These are phyloP conservation scores for Micractinium sp. DNA, from an alignment of 139 green algal genomes.

Conservation along the genomic window DNA sequence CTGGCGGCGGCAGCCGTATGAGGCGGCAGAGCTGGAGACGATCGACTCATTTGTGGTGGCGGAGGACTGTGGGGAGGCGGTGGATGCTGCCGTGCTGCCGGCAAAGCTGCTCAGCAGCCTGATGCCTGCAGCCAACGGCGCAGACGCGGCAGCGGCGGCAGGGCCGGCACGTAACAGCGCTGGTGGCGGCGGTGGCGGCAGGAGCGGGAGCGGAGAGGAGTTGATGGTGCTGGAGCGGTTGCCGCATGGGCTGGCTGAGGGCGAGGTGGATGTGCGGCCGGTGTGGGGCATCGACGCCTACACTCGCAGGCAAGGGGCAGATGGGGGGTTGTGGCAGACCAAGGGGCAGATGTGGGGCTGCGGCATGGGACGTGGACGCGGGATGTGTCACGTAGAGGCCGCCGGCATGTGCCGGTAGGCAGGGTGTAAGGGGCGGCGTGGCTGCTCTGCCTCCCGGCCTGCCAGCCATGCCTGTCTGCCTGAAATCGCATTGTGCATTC, in stretches of 20 bases:
- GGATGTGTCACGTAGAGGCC: too few species aligned
- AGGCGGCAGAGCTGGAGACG: not conserved
- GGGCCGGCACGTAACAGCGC: not conserved
- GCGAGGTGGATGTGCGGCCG: slow-evolving; percentile 60
- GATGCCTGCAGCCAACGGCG: not conserved
- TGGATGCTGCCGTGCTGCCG: not conserved
- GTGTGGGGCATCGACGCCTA: slow-evolving; percentile 87
- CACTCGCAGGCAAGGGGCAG: slow-evolving; percentile 45
- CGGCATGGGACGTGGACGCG: too few species aligned
- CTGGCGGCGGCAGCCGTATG: slow-evolving; percentile 15
- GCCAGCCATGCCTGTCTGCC: not conserved
- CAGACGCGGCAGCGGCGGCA: not conserved
- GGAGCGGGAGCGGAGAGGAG: not conserved
- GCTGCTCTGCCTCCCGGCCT: too few species aligned
- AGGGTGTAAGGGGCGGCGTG: too few species aligned
- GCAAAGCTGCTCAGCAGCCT: slow-evolving; percentile 17
- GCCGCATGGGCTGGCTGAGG: not conserved
- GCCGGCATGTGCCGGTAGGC: not conserved
- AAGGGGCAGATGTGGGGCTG: too few species aligned
- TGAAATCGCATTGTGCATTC: not conserved
- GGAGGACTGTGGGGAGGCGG: slow-evolving; percentile 24
- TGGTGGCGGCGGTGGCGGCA: not conserved
- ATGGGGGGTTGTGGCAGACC: too few species aligned
- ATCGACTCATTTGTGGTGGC: slow-evolving; percentile 24
- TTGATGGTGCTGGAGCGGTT: not conserved